Evolutionary conservation across 169 alveolate species (phyloP).

Genomic region (Plasmodium inui): DNA sequence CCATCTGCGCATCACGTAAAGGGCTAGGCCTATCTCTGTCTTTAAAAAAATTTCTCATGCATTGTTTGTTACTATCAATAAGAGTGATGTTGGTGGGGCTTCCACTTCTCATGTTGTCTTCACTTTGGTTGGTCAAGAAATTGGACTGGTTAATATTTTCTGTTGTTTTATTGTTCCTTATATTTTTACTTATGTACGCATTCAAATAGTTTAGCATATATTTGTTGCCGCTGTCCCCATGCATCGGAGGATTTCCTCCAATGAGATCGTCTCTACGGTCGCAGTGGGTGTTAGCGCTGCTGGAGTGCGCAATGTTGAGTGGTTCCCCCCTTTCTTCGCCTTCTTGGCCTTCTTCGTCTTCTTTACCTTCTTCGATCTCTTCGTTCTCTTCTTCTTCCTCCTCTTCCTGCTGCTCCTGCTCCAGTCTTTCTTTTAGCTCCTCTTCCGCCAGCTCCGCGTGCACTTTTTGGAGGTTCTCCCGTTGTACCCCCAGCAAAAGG

Average conservation of each 20-base stretch:
- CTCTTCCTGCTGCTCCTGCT: neutral
- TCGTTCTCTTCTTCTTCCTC: too few relatives aligned
- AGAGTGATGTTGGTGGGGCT: neutral
- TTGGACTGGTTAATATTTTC: neutral
- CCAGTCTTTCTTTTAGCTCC: neutral
- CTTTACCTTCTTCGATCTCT: neutral
- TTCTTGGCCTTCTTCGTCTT: neutral
- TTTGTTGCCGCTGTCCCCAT: neutral
- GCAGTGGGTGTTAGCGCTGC: neutral
- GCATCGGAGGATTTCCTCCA: neutral
- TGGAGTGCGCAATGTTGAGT: neutral
- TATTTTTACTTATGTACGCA: constrained; percentile 14
- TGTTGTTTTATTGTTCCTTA: neutral
- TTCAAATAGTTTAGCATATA: constrained; percentile 23
- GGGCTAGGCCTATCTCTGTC: neutral
- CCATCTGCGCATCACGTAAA: neutral
- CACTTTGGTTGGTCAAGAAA: neutral
- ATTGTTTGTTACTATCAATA: neutral
- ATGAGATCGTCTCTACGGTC: neutral
- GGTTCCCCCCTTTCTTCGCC: neutral
- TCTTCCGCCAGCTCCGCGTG: neutral
- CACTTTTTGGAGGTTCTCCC: neutral
- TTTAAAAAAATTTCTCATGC: neutral
- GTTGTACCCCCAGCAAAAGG: neutral
- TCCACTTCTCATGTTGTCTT: neutral